Evolutionary conservation across 257 asterid genomes (phyloP), one percentile per base, ranked within the genome.

Genomic region (Capsicum chinense): DNA sequence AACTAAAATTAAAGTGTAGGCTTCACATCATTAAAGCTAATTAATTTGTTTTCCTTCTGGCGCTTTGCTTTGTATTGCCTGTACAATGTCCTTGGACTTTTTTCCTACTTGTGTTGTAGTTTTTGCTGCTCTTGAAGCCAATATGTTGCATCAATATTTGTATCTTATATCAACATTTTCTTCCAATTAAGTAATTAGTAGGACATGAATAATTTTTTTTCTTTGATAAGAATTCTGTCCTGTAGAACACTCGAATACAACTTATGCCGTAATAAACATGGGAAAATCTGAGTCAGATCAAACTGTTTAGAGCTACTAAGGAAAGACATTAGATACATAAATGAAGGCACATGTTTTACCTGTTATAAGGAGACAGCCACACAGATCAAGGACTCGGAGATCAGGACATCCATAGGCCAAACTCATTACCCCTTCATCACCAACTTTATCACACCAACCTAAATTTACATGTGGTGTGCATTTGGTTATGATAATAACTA

Each of bases 381-480:
- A 97, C 89, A 95, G 88, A 90, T 97, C 97, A 0, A 97, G 95
- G 54, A 93, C 94, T 87, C 90, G 84, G 81, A 97, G 92, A 87
- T 95, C 93, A 63, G 98, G 98, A 89, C 99, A 97, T 10, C 99
- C 98, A 83, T 93, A 92, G 33, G 99, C 99, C 70, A 97, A 91
- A 85, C 99, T 95, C 90, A 89, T 97, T 15, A 97, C 98, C 26
- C 99, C 99, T 82, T 90, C 94, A 86, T 97, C 99, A 15, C 97
- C 85, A 57, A 97, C 90, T n/a, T 88, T 90, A 37, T 97, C 99
- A 5, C 99, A 97, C 99, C 99, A 97, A 79, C 99, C 99, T 8
- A 97, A 91, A 86, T 89, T 97, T 86, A 97, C 78, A 26, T 26
- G 33, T 26, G 3, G 89, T 84, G 89, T 92, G 98, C 97, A 97